These are phyloP conservation scores for Auriscalpium orientale DNA, from an alignment of 768 basidiomycete genomes.

Conservation along the genomic window DNA sequence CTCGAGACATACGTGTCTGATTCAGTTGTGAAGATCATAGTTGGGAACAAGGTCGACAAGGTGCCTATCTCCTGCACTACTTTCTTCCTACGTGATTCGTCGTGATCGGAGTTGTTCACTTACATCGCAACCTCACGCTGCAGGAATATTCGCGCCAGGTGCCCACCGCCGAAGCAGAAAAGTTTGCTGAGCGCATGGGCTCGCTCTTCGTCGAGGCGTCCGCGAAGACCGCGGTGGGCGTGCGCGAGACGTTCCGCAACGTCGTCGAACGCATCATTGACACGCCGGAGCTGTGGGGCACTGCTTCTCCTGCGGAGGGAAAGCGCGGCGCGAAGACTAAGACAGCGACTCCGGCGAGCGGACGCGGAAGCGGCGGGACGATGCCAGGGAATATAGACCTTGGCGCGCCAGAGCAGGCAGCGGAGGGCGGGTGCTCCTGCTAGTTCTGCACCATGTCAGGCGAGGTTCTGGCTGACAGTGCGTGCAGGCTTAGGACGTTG, in stretches of 20 bases:
- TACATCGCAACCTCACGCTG: too few relatives aligned
- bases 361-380: slow-evolving; percentile 10
- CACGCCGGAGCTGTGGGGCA: slow-evolving; percentile 71
- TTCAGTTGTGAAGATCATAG: slow-evolving; percentile 88
- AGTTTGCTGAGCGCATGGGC: slow-evolving; percentile 75
- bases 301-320: slow-evolving; percentile 23
- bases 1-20: slow-evolving; percentile 87
- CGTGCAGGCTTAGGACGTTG: too few relatives aligned
- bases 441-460: slow-evolving; percentile 6
- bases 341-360: neutral
- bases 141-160: slow-evolving; percentile 92
- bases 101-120: neutral
- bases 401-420: slow-evolving; percentile 12
- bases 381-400: slow-evolving; percentile 41
- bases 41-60: slow-evolving; percentile 94
- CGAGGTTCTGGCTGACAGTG: too few relatives aligned
- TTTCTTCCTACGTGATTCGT: neutral
- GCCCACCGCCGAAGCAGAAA: slow-evolving; percentile 62
- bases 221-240: slow-evolving; percentile 85
- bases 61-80: slow-evolving; percentile 24
- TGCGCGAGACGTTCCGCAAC: slow-evolving; percentile 67
- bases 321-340: neutral
- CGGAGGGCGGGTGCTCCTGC: slow-evolving; percentile 27
- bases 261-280: slow-evolving; percentile 79
- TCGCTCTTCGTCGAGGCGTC: slow-evolving; percentile 88